These are phyloP conservation scores for Kalmanozyma brasiliensis DNA, from an alignment of 1,284 basidiomycete species.

Conservation along the genomic window DNA sequence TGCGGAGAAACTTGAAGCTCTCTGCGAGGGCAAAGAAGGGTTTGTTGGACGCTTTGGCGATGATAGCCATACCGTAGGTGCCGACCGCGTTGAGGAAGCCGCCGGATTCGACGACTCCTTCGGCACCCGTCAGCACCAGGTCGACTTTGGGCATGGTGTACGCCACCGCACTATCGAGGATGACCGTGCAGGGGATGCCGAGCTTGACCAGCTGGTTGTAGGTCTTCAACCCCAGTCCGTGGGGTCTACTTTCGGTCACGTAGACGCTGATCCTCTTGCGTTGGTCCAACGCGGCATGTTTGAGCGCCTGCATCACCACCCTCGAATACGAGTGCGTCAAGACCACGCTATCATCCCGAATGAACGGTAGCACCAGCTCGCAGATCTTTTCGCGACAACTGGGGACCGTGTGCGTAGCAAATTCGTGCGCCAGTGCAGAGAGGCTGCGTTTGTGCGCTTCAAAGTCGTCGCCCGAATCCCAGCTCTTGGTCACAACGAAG, in stretches of 20 bases:
- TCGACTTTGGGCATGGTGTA: conserved; percentile 97
- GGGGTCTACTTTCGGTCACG: conserved; percentile 92
- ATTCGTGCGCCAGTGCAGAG: conserved; percentile 79
- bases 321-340: conserved; percentile 95
- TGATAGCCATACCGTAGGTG: conserved; percentile 94
- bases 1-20: conserved; percentile 93
- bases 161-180: conserved; percentile 94
- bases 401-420: conserved; percentile 72
- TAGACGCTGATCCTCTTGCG: conserved; percentile 95
- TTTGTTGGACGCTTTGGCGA: conserved; percentile 91
- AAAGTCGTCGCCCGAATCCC: conserved; percentile 82
- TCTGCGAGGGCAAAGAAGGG: conserved; percentile 97
- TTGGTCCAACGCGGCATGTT: conserved; percentile 77
- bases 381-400: conserved; percentile 87
- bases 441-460: conserved; percentile 82
- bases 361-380: conserved; percentile 86
- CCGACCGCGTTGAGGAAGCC: conserved; percentile 76
- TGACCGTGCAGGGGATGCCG: conserved; percentile 92
- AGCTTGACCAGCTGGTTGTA: conserved; percentile 71
- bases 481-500: conserved; percentile 85
- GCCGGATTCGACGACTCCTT: conserved; percentile 93
- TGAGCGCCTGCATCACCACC: conserved; percentile 91
- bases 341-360: conserved; percentile 89
- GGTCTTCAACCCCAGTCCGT: conserved; percentile 72
- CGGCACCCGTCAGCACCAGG: conserved; percentile 92